Evolutionary conservation across 148 eudicot species (phyloP), one percentile per base, ranked within the genome.

Genomic region (Suaeda aralocaspica): DNA sequence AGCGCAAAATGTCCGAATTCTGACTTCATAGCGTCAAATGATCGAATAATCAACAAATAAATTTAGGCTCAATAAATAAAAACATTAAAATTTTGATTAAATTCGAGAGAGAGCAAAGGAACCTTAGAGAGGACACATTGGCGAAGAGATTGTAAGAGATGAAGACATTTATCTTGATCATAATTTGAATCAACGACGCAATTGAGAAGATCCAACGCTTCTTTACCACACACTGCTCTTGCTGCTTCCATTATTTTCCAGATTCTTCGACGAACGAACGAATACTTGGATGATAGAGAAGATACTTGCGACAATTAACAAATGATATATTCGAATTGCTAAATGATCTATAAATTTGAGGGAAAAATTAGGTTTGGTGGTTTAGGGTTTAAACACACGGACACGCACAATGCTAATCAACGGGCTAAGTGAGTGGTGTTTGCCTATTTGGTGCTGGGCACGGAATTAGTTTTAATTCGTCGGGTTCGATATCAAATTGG

Each of bases 201-300:
- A 56, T 90, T 94, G 66, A 94, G 91, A 29, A 94, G 81, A 50
- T 88, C 84, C 61, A 93, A 74, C 6, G 96, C 95, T 79, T 93
- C 96, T 65, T 85, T 72, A 0, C 82, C 89, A 45, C 98, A 94
- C 3, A 83, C 85, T 7, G 85, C 74, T 31, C 64, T 74, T 71
- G 78, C 65, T 67, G 73, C 49, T 72, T 74, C 80, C 73, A 66
- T 67, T 75, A 73, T 79, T 78, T 82, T 36, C 41, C 4, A 36
- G n/a, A n/a, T n/a, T n/a, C n/a, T n/a, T n/a, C 41, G 8, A 36
- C 8, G 41, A 36, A 36, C 41, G 4, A 36, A 36, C 8, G 8
- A 8, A 36, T 36, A 4, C 8, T 36, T 36, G 41, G n/a, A n/a
- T 36, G 41, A 36, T 4, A 36, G 41, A 36, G 41, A 36, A 36